Evolutionary conservation across 768 basidiomycete genomes (phyloP).

Genomic region (Cystobasidium ongulense): DNA sequence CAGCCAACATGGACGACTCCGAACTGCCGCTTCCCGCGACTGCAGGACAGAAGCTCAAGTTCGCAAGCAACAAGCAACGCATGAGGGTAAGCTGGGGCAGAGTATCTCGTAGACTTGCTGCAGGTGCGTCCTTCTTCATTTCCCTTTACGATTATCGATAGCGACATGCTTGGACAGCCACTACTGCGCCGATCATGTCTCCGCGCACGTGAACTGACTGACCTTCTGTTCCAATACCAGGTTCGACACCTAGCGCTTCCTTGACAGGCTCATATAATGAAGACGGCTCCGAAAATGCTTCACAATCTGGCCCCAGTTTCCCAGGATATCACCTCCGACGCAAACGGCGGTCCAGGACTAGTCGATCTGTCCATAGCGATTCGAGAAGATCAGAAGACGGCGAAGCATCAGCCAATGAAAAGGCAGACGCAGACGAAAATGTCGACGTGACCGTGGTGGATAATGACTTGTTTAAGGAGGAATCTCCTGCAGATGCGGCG

Average conservation of each 20-base stretch:
- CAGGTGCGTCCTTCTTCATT: background rate
- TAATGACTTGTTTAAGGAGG: background rate
- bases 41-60: background rate
- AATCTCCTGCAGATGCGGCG: no score
- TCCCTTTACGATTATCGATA: background rate
- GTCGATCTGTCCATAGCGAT: background rate
- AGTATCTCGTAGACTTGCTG: background rate
- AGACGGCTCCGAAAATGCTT: background rate
- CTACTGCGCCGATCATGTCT: no score
- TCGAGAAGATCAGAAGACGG: background rate
- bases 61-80: background rate
- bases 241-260: conserved; percentile 1
- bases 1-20: background rate
- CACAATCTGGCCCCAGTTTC: background rate
- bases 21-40: background rate
- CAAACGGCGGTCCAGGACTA: background rate
- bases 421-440: background rate
- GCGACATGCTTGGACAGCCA: background rate
- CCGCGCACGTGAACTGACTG: no score
- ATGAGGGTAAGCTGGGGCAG: background rate
- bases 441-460: background rate
- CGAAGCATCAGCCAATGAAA: background rate
- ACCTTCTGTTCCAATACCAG: background rate
- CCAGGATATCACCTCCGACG: background rate
- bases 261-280: background rate